A percentile compares a stretch with the other conserved stretches of the same genome.
Conservation (phyloP, 306 rosid genomes). For the Pyrus betulifolia region DNA sequence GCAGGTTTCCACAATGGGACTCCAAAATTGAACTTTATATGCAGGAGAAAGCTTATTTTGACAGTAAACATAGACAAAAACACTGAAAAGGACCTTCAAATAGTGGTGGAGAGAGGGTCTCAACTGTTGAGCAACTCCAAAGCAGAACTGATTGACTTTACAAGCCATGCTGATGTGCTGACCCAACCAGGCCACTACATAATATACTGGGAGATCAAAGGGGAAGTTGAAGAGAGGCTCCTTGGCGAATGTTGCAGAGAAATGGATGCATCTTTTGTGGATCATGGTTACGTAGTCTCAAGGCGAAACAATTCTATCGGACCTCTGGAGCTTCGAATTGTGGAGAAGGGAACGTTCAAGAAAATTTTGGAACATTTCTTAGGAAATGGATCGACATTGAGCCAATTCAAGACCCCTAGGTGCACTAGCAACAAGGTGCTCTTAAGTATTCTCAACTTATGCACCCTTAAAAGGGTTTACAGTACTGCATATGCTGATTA, state of each 20-base stretch:
- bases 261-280: conserved; percentile 70
- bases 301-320: conserved; percentile 64
- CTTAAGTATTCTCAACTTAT: conserved; percentile 42
- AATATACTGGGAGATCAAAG: conserved; percentile 84
- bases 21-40: conserved; percentile 69
- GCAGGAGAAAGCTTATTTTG: conserved; percentile 69
- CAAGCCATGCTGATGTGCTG: conserved; percentile 56
- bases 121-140: conserved; percentile 29
- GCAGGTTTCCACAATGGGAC: conserved; percentile 62
- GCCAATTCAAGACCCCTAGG: conserved; percentile 92
- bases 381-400: conserved; percentile 57
- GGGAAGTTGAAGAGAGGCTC: conserved; percentile 47
- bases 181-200: conserved; percentile 64
- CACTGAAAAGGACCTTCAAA: conserved; percentile 82
- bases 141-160: conserved; percentile 75
- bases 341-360: conserved; percentile 67
- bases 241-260: conserved; percentile 48
- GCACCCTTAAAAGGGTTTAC: conserved; percentile 34
- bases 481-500: conserved; percentile 48
- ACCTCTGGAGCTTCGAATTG: conserved; percentile 61
- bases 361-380: conserved; percentile 64
- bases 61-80: conserved; percentile 83
- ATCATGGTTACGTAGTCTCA: conserved; percentile 83
- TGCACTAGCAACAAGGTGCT: conserved; percentile 58
- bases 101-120: conserved; percentile 68